Evolutionary conservation across 2,329 filamentous ascomycete genomes (phyloP), one percentile per base, ranked within the genome.

Genomic region (Penicillium concentricum): DNA sequence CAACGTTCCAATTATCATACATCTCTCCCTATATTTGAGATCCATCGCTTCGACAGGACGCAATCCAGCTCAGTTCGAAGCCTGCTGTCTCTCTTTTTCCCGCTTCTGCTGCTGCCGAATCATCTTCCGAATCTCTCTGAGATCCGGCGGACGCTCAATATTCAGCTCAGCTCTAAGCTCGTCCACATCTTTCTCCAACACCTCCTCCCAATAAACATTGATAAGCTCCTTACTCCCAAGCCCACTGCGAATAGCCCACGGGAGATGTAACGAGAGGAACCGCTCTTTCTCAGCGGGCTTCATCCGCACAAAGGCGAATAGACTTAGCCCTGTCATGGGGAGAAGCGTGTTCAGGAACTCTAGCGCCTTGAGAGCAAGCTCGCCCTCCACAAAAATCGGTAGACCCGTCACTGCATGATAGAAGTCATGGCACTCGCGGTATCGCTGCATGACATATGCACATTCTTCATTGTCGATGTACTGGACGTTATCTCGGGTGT

Each of bases 381-480:
- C 94, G 26, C 94, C 94, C 79, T 99, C 94, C n/a, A 92, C 84
- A 61, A 96, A 88, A 41, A 95, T 85, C 0, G 94, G 94, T 46
- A 99, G 77, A 0, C 93, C 93, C 0, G 92, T 96, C 51, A 99
- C 81, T 0, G 94, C 93, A 74, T 99, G 94, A 78, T 95, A 97
- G 76, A 99, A 97, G 74, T 99, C 94, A 74, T 99, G 94, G 64
- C 90, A 96, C 76, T 99, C 94, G 60, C 94, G 87, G 76, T 99
- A 99, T 52, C 94, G 86, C 79, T 97, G 94, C 90, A 99, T 95
- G 18, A 97, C 94, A 78, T 97, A 99, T 35, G 94, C 94, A 73
- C 92, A 96, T 76, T 99, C 94, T 66, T 89, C 87, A 71, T 97
- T 88, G 74, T 97, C 92, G 60, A 99, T 92, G 78, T 96, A 97